These are phyloP conservation scores for Lipomyces chichibuensis DNA, from an alignment of 805 yeast genomes.

Conservation along the genomic window DNA sequence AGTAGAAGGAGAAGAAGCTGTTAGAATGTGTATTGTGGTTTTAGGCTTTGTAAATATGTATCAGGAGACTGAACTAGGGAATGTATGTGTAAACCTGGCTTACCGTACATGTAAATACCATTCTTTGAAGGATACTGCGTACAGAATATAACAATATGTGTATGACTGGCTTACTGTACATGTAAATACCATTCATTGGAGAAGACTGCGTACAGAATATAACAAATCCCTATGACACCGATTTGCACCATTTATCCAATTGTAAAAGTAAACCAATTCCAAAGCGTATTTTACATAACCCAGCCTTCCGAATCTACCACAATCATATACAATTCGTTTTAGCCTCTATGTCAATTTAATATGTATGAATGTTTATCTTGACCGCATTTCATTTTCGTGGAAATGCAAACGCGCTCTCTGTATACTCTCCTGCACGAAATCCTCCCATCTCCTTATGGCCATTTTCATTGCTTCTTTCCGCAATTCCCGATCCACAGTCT, in stretches of 20 bases:
- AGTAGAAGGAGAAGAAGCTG: background rate
- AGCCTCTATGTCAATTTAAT: background rate
- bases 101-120: background rate
- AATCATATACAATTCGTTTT: background rate
- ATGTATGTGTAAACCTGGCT: background rate
- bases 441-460: slow-evolving; percentile 28
- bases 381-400: slow-evolving; percentile 8
- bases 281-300: background rate
- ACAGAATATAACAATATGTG: background rate
- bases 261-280: background rate
- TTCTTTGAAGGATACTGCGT: background rate
- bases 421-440: slow-evolving; percentile 27
- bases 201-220: background rate
- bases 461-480: slow-evolving; percentile 26
- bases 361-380: background rate
- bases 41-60: background rate
- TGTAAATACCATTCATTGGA: background rate
- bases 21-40: background rate
- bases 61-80: background rate
- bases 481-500: slow-evolving; percentile 60
- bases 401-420: slow-evolving; percentile 18
- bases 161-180: background rate
- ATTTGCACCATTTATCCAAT: background rate
- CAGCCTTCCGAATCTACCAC: background rate
- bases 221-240: background rate